phyloP scores from a whole-genome alignment of 208 protist species.

The Leptomonas pyrrhocoris region DNA sequence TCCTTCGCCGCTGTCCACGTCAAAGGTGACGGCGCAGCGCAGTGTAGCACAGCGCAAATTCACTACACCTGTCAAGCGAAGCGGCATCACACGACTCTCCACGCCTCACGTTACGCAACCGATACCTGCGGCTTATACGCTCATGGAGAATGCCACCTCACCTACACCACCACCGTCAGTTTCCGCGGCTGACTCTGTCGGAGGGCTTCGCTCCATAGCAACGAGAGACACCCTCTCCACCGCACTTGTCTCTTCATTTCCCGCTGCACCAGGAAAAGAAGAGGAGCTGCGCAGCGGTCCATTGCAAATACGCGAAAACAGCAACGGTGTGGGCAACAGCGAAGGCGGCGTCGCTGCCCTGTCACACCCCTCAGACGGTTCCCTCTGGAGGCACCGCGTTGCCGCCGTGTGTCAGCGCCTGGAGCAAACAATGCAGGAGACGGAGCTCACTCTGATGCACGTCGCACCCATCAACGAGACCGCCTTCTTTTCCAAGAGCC shows the following conservation, averaged over 20 bases:
- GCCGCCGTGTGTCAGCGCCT: slow-evolving; percentile 24
- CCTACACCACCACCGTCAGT: background rate
- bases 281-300: too few relatives aligned
- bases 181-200: background rate
- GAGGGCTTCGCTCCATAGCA: too few relatives aligned
- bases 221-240: too few relatives aligned
- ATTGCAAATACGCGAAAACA: background rate
- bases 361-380: background rate
- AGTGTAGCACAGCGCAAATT: background rate
- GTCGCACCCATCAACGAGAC: background rate
- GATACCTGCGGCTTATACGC: background rate
- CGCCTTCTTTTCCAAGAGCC: background rate
- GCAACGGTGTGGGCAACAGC: background rate
- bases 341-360: background rate
- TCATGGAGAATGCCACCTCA: background rate
- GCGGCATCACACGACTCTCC: slow-evolving; percentile 21
- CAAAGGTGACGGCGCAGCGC: background rate
- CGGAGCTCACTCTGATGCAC: slow-evolving; percentile 26
- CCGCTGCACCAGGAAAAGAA: too few relatives aligned
- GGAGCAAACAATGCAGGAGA: slow-evolving; percentile 19
- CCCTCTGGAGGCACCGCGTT: slow-evolving; percentile 5
- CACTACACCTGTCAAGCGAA: slow-evolving; percentile 1
- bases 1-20: background rate
- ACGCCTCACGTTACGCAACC: background rate
- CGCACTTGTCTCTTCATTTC: too few relatives aligned